Percentiles rank a stretch among this genome's conserved stretches.
These are phyloP conservation scores for Micractinium sp. DNA, from an alignment of 139 green algal genomes.

Conservation along the genomic window DNA sequence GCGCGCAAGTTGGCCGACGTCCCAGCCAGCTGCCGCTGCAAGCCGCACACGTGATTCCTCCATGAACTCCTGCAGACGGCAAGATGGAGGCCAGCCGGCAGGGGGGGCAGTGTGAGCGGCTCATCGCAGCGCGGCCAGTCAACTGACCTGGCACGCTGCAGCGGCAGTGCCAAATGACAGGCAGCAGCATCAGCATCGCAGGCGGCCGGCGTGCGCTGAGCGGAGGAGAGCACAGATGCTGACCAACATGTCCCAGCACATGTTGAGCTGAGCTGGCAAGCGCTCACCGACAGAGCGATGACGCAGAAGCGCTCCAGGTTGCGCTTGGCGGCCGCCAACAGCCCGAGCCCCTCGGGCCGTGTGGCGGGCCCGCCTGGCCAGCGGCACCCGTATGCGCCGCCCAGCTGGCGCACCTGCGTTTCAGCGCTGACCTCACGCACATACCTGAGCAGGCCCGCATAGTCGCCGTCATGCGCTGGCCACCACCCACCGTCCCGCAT, in stretches of 20 bases:
- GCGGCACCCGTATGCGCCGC: neutral
- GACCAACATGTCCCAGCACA: too few species aligned
- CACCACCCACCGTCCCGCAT: neutral
- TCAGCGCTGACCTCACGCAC: neutral
- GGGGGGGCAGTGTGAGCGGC: neutral
- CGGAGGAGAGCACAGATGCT: too few species aligned
- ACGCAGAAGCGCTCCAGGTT: constrained; percentile 9
- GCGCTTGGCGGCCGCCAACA: neutral
- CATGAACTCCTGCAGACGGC: neutral
- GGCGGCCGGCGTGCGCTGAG: neutral
- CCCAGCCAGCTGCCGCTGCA: neutral
- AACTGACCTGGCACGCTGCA: too few species aligned
- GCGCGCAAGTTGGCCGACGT: too few species aligned
- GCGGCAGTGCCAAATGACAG: neutral
- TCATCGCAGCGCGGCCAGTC: too few species aligned
- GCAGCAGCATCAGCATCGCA: neutral
- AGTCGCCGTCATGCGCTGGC: neutral
- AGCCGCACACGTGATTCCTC: neutral
- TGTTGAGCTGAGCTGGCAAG: too few species aligned
- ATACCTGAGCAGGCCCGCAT: neutral
- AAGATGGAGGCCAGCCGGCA: neutral
- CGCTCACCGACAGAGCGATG: neutral
- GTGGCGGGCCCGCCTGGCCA: neutral
- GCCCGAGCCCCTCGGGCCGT: neutral
- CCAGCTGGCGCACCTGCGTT: neutral